Conservation (phyloP, 257 asterid species). For the Salvia rosmarinus region DNA sequence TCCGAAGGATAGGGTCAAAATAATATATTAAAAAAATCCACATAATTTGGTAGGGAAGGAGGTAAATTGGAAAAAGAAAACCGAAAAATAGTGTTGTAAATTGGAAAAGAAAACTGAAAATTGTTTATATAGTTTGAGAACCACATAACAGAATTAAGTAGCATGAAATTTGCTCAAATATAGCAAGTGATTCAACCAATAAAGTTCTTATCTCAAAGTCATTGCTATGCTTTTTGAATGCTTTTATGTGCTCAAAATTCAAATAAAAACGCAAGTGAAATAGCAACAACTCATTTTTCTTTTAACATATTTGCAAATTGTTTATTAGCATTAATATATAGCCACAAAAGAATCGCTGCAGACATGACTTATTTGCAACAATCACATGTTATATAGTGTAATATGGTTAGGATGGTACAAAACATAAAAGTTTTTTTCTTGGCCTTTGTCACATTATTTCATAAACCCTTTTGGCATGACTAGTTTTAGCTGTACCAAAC, state of each 20-base stretch:
- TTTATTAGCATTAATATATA: neutral
- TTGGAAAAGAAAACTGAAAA: no score
- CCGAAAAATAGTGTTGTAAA: no score
- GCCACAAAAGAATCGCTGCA: conserved; percentile 10
- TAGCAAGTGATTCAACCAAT: neutral
- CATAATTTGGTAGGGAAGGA: no score
- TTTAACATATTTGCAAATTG: neutral
- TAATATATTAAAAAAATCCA: no score
- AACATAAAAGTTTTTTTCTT: conserved; percentile 24
- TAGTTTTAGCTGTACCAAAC: conserved; percentile 40
- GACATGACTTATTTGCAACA: conserved; percentile 16
- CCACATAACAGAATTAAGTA: neutral
- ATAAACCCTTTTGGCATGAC: neutral
- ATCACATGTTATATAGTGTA: conserved; percentile 34
- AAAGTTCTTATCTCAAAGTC: neutral
- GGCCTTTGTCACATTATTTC: conserved; percentile 8
- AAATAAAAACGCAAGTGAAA: conserved; percentile 11
- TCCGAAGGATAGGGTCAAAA: no score
- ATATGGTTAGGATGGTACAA: conserved; percentile 39
- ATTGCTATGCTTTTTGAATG: neutral
- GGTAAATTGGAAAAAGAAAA: no score
- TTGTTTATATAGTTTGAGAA: no score
- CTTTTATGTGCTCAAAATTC: conserved; percentile 4
- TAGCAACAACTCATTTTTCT: neutral
- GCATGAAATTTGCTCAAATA: neutral